Evolutionary conservation across 2,329 filamentous ascomycete genomes (phyloP).

Genomic region (Neofusicoccum ribis): DNA sequence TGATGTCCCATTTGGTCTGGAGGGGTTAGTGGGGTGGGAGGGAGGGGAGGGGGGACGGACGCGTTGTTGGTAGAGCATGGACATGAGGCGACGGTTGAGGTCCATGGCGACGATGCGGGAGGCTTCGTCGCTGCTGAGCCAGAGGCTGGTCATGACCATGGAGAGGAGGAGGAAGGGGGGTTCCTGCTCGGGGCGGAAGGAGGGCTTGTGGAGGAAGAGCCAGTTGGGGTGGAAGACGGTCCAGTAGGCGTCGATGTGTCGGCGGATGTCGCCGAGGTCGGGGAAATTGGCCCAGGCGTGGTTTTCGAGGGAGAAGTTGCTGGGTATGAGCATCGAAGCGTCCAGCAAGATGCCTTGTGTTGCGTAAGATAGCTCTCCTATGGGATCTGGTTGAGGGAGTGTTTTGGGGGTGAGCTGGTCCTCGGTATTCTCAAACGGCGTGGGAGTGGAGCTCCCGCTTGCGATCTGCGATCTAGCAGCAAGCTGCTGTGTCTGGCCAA

Average conservation of each 20-base stretch:
- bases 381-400: background rate
- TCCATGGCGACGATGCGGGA: background rate
- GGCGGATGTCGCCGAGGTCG: background rate
- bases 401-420: background rate
- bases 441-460: background rate
- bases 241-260: conserved; percentile 1
- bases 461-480: background rate
- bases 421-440: background rate
- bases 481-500: background rate
- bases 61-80: conserved; percentile 3
- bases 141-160: conserved; percentile 13
- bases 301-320: background rate
- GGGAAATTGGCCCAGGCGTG: conserved; percentile 14
- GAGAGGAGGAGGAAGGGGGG: conserved; percentile 13
- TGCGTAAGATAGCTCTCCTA: background rate
- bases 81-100: background rate
- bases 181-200: conserved; percentile 8
- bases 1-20: background rate
- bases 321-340: background rate
- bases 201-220: conserved; percentile 13
- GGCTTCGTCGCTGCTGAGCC: background rate
- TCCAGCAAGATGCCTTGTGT: background rate
- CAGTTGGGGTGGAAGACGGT: conserved; percentile 2
- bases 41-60: background rate
- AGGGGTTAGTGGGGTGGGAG: background rate